Conservation (phyloP, 192 early-diverging fungal genomes). For the Coemansia sp. region DNA sequence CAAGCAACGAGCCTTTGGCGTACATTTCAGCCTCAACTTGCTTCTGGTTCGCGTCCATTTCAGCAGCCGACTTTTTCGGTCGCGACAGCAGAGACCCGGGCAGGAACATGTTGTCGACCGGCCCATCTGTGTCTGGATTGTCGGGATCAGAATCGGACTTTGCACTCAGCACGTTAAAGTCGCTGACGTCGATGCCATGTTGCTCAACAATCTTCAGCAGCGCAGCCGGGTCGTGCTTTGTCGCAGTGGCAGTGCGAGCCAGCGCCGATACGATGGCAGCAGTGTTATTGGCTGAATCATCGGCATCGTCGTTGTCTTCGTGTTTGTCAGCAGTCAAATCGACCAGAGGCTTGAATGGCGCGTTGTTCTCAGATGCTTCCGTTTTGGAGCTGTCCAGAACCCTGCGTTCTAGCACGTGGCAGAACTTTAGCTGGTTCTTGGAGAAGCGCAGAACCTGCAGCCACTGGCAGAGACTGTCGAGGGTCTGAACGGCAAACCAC, state of each 20-base stretch:
- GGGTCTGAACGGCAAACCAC: constrained; percentile 46
- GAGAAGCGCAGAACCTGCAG: constrained; percentile 39
- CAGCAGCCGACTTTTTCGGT: constrained; percentile 27
- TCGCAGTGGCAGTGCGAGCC: constrained; percentile 27
- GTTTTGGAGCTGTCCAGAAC: constrained; percentile 23
- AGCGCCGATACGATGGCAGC: constrained; percentile 30
- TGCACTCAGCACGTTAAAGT: constrained; percentile 27
- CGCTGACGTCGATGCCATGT: constrained; percentile 42
- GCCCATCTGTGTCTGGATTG: constrained; percentile 12
- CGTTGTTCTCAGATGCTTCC: constrained; percentile 11
- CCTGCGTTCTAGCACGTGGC: constrained; percentile 42
- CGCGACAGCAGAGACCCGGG: constrained; percentile 49
- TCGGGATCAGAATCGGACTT: neutral
- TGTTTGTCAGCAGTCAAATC: constrained; percentile 29
- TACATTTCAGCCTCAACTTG: constrained; percentile 30
- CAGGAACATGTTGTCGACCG: constrained; percentile 23
- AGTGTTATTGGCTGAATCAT: constrained; percentile 9
- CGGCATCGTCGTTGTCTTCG: constrained; percentile 3
- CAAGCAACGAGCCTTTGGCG: constrained; percentile 47
- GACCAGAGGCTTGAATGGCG: constrained; percentile 38
- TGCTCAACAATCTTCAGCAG: constrained; percentile 33
- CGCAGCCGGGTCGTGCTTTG: constrained; percentile 35
- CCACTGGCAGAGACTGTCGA: constrained; percentile 46
- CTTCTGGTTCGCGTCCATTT: constrained; percentile 18
- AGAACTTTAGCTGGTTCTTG: constrained; percentile 51